These are phyloP conservation scores for Sugiyamaella neomexicana DNA, from an alignment of 1,139 yeast genomes.

Conservation along the genomic window DNA sequence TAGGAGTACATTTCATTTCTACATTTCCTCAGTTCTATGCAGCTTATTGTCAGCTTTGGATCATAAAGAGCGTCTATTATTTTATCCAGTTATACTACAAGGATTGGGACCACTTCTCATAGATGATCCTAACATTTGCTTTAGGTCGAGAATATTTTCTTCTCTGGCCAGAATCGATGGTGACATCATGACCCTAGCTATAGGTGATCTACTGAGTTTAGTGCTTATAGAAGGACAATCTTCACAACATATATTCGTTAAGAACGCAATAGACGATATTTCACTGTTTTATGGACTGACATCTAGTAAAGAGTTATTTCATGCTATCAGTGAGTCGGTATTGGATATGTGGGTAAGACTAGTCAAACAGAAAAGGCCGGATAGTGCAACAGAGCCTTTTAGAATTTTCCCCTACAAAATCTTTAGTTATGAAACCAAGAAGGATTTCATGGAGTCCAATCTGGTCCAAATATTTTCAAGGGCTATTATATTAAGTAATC, in stretches of 20 bases:
- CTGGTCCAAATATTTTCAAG: conserved; percentile 22
- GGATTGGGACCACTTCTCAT: conserved; percentile 2
- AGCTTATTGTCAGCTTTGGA: neutral
- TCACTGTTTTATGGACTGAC: neutral
- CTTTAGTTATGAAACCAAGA: conserved; percentile 39
- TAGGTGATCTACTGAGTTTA: conserved; percentile 1
- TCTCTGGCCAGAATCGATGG: conserved; percentile 6
- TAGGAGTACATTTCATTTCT: neutral
- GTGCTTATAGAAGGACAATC: neutral
- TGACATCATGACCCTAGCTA: conserved; percentile 1
- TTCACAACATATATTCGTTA: conserved; percentile 8
- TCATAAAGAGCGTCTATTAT: neutral
- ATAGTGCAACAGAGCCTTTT: conserved; percentile 34
- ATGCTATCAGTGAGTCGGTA: conserved; percentile 39
- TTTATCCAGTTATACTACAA: neutral
- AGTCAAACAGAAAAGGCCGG: neutral
- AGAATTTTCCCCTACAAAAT: conserved; percentile 43
- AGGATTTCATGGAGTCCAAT: conserved; percentile 39
- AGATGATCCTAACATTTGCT: conserved; percentile 10
- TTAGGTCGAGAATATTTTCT: neutral
- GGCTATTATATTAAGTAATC: conserved; percentile 15
- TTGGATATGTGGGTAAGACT: conserved; percentile 45
- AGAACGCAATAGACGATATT: conserved; percentile 3
- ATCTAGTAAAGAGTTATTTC: conserved; percentile 35
- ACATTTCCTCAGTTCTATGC: neutral